Percentiles rank a stretch among this genome's conserved stretches.
Evolutionary conservation across 75 land plant genomes (phyloP).

Genomic region (Azolla pinnata): DNA sequence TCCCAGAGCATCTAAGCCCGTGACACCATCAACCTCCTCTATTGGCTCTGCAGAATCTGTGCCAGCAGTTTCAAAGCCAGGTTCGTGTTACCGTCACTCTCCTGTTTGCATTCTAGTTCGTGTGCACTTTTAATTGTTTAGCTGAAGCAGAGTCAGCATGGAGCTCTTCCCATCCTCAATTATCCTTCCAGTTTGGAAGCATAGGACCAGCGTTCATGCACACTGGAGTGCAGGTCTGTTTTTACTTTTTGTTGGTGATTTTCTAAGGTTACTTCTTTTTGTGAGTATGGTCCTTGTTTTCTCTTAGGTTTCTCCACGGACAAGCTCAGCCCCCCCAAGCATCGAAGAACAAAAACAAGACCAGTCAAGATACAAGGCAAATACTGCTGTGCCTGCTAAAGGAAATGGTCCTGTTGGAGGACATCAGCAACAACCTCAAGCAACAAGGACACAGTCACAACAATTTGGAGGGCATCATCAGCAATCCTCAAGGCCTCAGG

Average conservation of each 20-base stretch:
- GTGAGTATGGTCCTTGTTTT: background rate
- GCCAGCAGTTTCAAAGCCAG: background rate
- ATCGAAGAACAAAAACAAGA: constrained; percentile 84
- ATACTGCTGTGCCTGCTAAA: background rate
- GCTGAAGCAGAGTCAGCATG: background rate
- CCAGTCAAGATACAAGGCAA: constrained; percentile 41
- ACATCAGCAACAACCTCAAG: background rate
- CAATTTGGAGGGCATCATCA: background rate
- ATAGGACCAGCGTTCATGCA: constrained; percentile 26
- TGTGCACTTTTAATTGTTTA: background rate
- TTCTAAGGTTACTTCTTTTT: background rate
- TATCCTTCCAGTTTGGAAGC: constrained; percentile 59
- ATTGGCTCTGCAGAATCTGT: background rate
- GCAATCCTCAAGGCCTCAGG: background rate
- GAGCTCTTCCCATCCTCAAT: constrained; percentile 1
- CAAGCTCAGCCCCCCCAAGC: constrained; percentile 91
- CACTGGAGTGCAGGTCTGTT: constrained; percentile 4
- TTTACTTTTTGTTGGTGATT: background rate
- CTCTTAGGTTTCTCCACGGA: constrained; percentile 28
- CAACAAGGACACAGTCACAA: background rate
- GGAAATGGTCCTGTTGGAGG: background rate
- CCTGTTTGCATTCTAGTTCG: background rate
- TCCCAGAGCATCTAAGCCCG: background rate
- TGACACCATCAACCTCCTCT: background rate
- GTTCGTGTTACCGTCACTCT: background rate